phyloP scores from a whole-genome alignment of 495 filamentous ascomycete genomes.

The Hyaloscypha finlandica region DNA sequence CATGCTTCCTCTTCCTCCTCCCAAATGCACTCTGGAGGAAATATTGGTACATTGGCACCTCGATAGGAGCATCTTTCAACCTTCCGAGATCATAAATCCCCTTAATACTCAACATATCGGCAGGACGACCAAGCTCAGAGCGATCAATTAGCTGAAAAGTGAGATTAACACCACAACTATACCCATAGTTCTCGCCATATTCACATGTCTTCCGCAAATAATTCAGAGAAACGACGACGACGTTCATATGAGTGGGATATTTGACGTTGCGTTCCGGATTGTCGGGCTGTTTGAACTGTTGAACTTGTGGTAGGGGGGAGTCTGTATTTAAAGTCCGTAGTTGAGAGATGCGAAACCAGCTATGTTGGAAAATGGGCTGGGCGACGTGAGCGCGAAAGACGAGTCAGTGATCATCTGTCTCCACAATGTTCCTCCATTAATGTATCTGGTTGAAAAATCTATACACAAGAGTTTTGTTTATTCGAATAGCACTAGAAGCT shows the following conservation, averaged over 20 bases:
- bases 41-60: background rate
- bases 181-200: background rate
- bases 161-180: background rate
- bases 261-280: background rate
- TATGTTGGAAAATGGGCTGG: background rate
- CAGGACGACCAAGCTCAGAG: background rate
- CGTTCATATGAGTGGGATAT: background rate
- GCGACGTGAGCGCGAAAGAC: background rate
- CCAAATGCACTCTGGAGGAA: background rate
- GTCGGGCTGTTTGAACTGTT: too few species aligned
- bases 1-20: background rate
- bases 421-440: background rate
- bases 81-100: background rate
- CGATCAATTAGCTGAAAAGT: background rate
- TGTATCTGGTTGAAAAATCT: background rate
- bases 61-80: background rate
- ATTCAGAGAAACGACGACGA: background rate
- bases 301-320: background rate
- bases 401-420: background rate
- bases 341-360: background rate
- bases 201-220: background rate
- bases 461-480: background rate
- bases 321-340: background rate
- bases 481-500: background rate
- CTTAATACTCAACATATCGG: background rate